These are phyloP conservation scores for Lepiota brunneoincarnata DNA, from an alignment of 768 basidiomycete genomes.

Conservation along the genomic window DNA sequence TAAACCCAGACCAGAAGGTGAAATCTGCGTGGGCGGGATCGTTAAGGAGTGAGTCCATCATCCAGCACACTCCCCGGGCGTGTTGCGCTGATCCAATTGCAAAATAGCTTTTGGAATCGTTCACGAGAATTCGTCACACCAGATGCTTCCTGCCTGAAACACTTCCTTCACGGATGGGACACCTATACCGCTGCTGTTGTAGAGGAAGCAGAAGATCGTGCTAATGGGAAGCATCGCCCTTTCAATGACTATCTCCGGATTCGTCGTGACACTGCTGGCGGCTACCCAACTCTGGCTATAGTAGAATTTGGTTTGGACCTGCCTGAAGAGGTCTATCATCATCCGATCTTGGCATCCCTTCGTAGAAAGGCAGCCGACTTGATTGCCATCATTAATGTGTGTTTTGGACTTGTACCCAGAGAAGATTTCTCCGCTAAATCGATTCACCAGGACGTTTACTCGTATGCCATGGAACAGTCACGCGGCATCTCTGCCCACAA, in stretches of 20 bases:
- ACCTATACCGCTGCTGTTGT: slow-evolving; percentile 28
- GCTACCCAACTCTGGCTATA: slow-evolving; percentile 25
- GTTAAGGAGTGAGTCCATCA: background rate
- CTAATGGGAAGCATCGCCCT: slow-evolving; percentile 16
- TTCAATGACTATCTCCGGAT: slow-evolving; percentile 29
- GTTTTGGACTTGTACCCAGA: background rate
- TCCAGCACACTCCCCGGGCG: background rate
- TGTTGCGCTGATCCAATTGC: background rate
- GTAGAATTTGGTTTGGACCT: slow-evolving; percentile 28
- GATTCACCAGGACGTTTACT: slow-evolving; percentile 28
- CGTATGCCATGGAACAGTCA: slow-evolving; percentile 33
- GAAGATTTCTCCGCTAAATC: background rate
- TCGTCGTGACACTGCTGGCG: slow-evolving; percentile 29
- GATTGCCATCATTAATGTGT: slow-evolving; percentile 25
- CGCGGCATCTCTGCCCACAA: slow-evolving; percentile 31
- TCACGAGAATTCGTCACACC: background rate
- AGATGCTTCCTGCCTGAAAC: slow-evolving; percentile 8
- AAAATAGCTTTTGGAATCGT: slow-evolving; percentile 9
- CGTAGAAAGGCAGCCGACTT: slow-evolving; percentile 22
- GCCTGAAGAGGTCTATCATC: slow-evolving; percentile 29
- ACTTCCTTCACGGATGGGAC: slow-evolving; percentile 29
- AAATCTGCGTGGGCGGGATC: slow-evolving; percentile 2
- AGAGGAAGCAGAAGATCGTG: slow-evolving; percentile 28
- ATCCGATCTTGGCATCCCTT: slow-evolving; percentile 20
- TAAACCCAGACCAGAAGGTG: background rate